A percentile compares a stretch with the other conserved stretches of the same genome.
Conservation (phyloP, 768 basidiomycete genomes). For the Suillus decipiens region DNA sequence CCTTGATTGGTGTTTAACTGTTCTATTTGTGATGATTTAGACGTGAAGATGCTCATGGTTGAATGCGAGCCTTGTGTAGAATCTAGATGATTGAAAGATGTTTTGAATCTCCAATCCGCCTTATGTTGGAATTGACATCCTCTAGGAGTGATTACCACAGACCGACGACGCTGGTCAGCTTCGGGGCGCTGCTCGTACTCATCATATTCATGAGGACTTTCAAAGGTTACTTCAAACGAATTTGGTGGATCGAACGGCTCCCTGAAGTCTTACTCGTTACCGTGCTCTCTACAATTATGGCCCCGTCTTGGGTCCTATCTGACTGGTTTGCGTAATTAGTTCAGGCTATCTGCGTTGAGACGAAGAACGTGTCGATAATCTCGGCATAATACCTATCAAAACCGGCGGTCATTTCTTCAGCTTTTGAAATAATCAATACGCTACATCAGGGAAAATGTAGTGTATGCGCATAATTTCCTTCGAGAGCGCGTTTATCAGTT, state of each 20-base stretch:
- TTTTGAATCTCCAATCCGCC: too few relatives aligned
- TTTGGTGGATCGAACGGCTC: conserved; percentile 74
- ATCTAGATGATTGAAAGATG: too few relatives aligned
- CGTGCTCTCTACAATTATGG: conserved; percentile 75
- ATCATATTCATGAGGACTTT: conserved; percentile 54
- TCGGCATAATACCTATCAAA: conserved; percentile 74
- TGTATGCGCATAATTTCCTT: conserved; percentile 44
- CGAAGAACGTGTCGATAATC: conserved; percentile 73
- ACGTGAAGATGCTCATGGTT: too few relatives aligned
- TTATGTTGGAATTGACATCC: too few relatives aligned
- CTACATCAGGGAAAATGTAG: conserved; percentile 74
- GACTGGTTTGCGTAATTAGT: conserved; percentile 49
- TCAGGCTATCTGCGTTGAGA: conserved; percentile 76
- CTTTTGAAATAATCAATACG: conserved; percentile 60
- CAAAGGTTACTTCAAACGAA: conserved; percentile 59
- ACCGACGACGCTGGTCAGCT: conserved; percentile 74
- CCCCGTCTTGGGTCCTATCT: not conserved
- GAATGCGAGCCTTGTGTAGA: too few relatives aligned
- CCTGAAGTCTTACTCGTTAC: conserved; percentile 93
- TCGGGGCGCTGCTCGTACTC: conserved; percentile 66
- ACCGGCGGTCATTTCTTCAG: conserved; percentile 65
- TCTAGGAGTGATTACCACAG: conserved; percentile 55
- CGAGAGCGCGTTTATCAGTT: conserved; percentile 34
- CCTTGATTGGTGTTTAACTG: too few relatives aligned
- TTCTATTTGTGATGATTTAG: too few relatives aligned